A percentile compares a stretch with the other conserved stretches of the same genome.
phyloP scores from a whole-genome alignment of 345 rosid genomes.

The Bruguiera parviflora region DNA sequence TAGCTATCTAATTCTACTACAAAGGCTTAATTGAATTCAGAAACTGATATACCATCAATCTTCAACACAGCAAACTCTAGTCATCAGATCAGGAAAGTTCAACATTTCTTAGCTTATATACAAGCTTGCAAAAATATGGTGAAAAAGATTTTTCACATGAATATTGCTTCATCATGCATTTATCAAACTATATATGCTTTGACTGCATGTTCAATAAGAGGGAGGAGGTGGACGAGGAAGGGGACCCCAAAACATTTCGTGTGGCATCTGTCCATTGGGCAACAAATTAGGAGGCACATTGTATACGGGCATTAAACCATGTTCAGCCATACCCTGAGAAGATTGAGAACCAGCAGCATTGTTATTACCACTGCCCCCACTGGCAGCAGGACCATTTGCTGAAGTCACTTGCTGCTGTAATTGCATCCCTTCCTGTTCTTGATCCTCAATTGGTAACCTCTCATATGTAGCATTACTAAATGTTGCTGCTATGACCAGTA shows the following conservation, averaged over 20 bases:
- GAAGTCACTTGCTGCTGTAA: constrained; percentile 38
- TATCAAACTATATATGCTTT: too few species aligned
- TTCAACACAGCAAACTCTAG: too few species aligned
- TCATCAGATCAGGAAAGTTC: too few species aligned
- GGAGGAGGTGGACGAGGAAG: constrained; percentile 70
- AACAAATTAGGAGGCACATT: constrained; percentile 63
- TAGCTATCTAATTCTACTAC: constrained; percentile 21
- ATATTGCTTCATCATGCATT: too few species aligned
- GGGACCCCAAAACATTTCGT: constrained; percentile 73
- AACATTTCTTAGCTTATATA: too few species aligned
- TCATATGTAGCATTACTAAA: constrained; percentile 79
- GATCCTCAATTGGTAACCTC: constrained; percentile 68
- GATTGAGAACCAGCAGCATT: constrained; percentile 23
- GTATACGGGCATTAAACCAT: constrained; percentile 54
- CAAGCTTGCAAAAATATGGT: too few species aligned
- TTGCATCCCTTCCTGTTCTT: constrained; percentile 38
- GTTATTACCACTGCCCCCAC: constrained; percentile 23
- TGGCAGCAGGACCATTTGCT: constrained; percentile 13
- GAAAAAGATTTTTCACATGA: too few species aligned
- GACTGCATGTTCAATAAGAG: constrained; percentile 25
- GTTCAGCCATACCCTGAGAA: constrained; percentile 30
- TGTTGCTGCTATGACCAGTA: constrained; percentile 80
- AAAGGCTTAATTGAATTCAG: not conserved
- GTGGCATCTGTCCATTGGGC: constrained; percentile 68
- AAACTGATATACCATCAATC: too few species aligned